Base-by-base conservation (phyloP, 2,329 filamentous ascomycete genomes). In the Dactylellina sp. region DNA sequence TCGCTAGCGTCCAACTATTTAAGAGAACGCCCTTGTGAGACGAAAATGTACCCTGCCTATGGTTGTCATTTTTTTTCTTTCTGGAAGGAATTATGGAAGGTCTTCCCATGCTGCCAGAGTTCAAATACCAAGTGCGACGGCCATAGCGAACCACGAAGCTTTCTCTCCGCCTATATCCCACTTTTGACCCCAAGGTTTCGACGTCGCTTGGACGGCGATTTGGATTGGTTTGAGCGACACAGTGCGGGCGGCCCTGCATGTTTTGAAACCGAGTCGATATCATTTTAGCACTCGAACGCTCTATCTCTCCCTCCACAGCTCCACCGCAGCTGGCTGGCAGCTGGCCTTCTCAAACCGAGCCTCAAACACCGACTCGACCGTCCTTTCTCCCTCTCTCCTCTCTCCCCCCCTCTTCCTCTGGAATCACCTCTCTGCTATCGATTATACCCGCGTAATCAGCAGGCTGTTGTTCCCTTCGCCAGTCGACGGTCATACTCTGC, bases 181-280 rank as follows among this genome's bases (percentile, higher is more conserved):
- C 12, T 40, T 40, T n/a, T n/a, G n/a, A n/a, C n/a, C n/a, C 37
- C 5, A 40, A 40, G 11, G 14, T 18, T 11, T 39, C 9, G 25
- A 57, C 9, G 7, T 22, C 7, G 42, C 42, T 46, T 16, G 42
- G 16, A 50, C 46, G 11, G 46, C 35, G 22, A 56, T 44, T 53
- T 42, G 53, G 47, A 59, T 60, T 60, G 63, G 63, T 55, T 53
- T 60, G 53, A 40, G 46, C 9, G 28, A 9, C 28, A n/a, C n/a
- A n/a, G n/a, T n/a, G n/a, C n/a, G n/a, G n/a, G n/a, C n/a, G n/a
- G 66, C 59, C 66, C 68, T 72, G 68, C 68, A 72, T 72, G 53
- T 44, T 65, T 61, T 72, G 68, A 72, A 72, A 72, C 68, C 35
- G 52, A 53, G 11, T 22, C 24, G 2, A 32, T 24, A 35, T 57